phyloP scores from a whole-genome alignment of 208 protist genomes.

The Naegleria lovaniensis region DNA sequence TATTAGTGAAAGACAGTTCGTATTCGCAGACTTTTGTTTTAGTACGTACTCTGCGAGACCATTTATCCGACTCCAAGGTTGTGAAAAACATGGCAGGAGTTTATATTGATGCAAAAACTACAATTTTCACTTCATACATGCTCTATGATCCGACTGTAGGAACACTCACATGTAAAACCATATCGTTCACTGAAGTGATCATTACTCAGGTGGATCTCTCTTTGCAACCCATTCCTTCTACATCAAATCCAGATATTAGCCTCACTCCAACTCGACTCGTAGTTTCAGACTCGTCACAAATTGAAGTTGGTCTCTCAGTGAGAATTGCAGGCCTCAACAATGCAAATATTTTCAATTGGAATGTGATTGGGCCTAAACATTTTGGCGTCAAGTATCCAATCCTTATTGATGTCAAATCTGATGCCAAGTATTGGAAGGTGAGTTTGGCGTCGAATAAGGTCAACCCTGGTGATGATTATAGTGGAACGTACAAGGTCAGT shows the following conservation, averaged over 20 bases:
- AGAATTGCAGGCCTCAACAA: background rate
- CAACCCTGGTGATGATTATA: background rate
- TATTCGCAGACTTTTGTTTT: background rate
- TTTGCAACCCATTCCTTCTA: background rate
- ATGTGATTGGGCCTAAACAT: background rate
- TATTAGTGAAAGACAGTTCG: background rate
- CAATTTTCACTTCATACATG: background rate
- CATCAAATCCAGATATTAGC: background rate
- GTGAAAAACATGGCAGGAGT: background rate
- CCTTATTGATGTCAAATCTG: background rate
- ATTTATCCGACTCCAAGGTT: background rate
- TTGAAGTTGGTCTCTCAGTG: background rate
- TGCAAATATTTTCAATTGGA: background rate
- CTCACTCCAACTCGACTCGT: background rate
- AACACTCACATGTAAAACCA: background rate
- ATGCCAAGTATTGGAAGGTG: background rate
- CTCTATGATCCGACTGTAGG: background rate
- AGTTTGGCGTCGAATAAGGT: background rate
- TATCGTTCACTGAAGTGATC: background rate
- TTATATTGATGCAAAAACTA: background rate
- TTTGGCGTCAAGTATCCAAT: background rate
- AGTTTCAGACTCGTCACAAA: background rate
- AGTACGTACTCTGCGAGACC: background rate
- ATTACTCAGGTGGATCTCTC: background rate
- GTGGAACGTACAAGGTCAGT: background rate